Percentiles rank a stretch among this genome's conserved stretches.
Evolutionary conservation across 176 grass and related monocot genomes (phyloP).

Genomic region (Urochloa ruziziensis): DNA sequence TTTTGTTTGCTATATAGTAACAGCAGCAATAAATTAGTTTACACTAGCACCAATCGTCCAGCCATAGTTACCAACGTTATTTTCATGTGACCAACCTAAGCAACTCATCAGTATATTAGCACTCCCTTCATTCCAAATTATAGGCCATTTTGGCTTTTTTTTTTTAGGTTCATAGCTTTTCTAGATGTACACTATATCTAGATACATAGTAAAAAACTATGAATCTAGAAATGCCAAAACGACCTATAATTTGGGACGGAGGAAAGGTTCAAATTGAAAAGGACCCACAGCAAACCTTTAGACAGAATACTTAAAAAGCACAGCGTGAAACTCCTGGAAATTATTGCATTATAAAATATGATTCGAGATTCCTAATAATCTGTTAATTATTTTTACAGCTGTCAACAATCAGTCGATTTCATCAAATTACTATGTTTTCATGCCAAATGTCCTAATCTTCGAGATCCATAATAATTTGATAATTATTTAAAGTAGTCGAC

Average conservation of each 20-base stretch:
- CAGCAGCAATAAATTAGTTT: neutral
- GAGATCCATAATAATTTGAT: too few species aligned
- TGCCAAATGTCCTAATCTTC: neutral
- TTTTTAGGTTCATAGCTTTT: too few species aligned
- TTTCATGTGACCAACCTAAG: neutral
- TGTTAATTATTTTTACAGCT: neutral
- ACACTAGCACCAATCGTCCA: neutral
- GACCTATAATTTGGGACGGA: too few species aligned
- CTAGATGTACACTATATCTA: too few species aligned
- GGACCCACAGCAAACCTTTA: neutral
- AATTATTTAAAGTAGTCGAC: too few species aligned
- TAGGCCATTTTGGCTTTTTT: too few species aligned
- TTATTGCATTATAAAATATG: neutral
- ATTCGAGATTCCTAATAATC: neutral
- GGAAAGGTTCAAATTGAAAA: neutral
- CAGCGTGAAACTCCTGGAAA: neutral
- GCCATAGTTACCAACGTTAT: neutral
- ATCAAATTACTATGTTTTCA: neutral
- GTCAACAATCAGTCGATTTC: too few species aligned
- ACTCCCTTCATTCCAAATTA: too few species aligned
- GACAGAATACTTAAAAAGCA: neutral
- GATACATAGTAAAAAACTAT: too few species aligned
- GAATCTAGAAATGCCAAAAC: too few species aligned
- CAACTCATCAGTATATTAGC: neutral
- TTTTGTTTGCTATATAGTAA: neutral